Evolutionary conservation across 345 rosid genomes (phyloP).

Genomic region (Gossypium longicalyx): DNA sequence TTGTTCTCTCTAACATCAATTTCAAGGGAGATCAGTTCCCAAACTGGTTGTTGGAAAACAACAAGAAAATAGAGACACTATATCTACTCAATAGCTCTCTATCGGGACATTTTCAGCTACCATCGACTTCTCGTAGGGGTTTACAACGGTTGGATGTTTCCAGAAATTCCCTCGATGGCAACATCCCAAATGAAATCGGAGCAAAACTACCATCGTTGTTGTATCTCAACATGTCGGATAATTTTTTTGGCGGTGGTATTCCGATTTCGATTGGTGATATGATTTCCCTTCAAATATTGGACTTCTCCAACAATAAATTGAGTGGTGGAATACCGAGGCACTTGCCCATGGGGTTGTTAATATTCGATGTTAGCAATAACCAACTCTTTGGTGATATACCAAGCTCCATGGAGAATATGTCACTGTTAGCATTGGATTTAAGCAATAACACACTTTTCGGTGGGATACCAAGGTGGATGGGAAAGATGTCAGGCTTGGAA

Average conservation of each 20-base stretch:
- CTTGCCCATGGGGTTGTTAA: not conserved
- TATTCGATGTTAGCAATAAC: not conserved
- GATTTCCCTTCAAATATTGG: accelerated
- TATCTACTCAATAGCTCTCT: not conserved
- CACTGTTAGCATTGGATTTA: too few species aligned
- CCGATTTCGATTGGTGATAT: not conserved
- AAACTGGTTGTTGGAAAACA: not conserved
- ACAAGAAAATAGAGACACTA: accelerated
- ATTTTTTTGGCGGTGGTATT: not conserved
- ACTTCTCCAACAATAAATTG: not conserved
- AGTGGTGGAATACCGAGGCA: not conserved
- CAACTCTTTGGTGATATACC: not conserved
- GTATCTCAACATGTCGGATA: not conserved
- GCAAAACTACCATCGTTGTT: not conserved
- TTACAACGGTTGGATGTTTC: not conserved
- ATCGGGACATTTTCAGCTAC: not conserved
- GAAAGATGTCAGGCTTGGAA: not conserved
- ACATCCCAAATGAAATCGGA: not conserved
- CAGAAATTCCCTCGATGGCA: not conserved
- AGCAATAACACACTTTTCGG: too few species aligned
- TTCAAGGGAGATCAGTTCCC: not conserved
- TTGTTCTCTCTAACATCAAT: not conserved
- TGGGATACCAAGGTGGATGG: too few species aligned
- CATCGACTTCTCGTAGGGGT: not conserved
- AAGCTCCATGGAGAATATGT: not conserved